Base-by-base conservation (phyloP, 345 rosid genomes). In the Eucalyptus marginata region DNA sequence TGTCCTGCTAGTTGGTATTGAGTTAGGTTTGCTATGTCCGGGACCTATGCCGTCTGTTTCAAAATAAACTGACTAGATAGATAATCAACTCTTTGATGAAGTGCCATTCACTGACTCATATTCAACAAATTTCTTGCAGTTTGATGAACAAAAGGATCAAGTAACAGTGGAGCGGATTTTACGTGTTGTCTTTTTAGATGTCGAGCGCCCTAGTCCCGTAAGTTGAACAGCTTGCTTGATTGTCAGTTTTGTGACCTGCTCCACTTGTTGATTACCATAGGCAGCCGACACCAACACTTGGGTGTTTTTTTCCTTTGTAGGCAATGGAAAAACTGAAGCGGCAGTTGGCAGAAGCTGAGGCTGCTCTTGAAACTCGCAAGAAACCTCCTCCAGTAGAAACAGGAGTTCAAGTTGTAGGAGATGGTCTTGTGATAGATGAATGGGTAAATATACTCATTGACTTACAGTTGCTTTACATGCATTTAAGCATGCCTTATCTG, bases 361-460 rank as follows among this genome's bases (percentile, higher is more conserved):
- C 98, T 90, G 99, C 97, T 18, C 92, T 95, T 31, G 99, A 97
- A 94, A 94, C 92, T 24, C 95, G 99, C 86, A 98, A 95, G 93
- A 98, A 95, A 86, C 97, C 99, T 90, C 97, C 99, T 90, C 92
- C 95, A 46, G 95, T 94, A 88, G 99, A 98, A 83, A 93, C 96
- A 13, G 98, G 98, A 71, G 95, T 95, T 79, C 97, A 92, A 18
- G 93, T 95, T 79, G 96, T 95, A 5, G 99, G 97, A 62, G 99
- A 98, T 89, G 99, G 99, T 90, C 96, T 97, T 40, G 99, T 98
- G 40, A 97, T 98, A 44, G 98, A 98, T 87, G 99, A 98, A 96
- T 98, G 99, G 99, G 99, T 98, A 93, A 7, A 49, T 76, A 36
- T 76, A 40, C 27, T 76, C 47, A 31, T 76, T 43, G 86, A 80